Base-by-base conservation (phyloP, 179 eudicot species). In the Camellia oleifera region DNA sequence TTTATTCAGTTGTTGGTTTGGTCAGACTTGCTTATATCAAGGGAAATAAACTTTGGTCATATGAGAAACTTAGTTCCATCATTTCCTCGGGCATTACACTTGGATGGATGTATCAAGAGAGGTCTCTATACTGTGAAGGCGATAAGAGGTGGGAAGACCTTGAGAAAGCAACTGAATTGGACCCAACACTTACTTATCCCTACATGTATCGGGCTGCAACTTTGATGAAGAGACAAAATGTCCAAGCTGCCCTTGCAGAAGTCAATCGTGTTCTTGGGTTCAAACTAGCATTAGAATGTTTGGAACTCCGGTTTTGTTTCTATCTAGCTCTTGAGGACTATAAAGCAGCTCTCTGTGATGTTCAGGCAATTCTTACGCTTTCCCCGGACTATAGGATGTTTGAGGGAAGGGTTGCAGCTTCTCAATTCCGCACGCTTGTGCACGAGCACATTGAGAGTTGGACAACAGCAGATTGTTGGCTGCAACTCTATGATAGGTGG, bases 31-130 rank as follows among this genome's bases (percentile, higher is more conserved):
- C 87, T 73, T 85, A 83, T 87, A 86, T 87, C n/a, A 89, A 83
- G 79, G 97, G 98, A 74, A 78, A 88, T 74, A 92, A 84, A 60
- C 75, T 69, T 71, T 79, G 81, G 79, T 84, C 97, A 13, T 90
- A 88, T 63, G 91, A 92, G 81, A 90, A 89, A 79, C 88, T 96
- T 64, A 85, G 85, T 70, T 89, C 94, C 48, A 78, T 94, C 52
- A 88, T 92, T 75, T 92, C 92, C 46, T 84, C 92, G 56, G 74
- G 73, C 58, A 80, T 83, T 14, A 91, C 96, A 14, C 91, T 90
- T 60, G 99, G 99, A 74, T 96, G 98, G 99, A 92, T 96, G 99
- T 89, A 91, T 83, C 98, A 96, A 61, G 99, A 96, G 82, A 88
- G 99, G 75, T 94, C 98, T 14, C 84, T 94, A n/a, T 96, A 94